Evolutionary conservation across 805 yeast genomes (phyloP), one percentile per base, ranked within the genome.

Genomic region (Yamadazyma sp.): DNA sequence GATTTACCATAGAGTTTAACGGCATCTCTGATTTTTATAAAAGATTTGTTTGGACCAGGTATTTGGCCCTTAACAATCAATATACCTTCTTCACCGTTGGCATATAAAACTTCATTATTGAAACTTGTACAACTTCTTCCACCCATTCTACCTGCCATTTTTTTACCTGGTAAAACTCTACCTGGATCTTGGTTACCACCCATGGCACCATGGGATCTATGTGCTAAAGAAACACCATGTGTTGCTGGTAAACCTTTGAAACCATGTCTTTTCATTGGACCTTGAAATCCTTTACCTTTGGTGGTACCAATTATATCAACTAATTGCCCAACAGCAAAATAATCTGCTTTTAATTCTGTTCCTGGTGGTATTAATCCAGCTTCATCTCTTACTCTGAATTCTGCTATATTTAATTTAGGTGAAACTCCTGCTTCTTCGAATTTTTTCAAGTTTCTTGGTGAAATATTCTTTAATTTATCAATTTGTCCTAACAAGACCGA

Each of bases 81-180:
- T 37, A 86, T 80, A 8, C 95, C 96, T 38, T 80, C 78, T 34
- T 75, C 88, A 30, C 82, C 87, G 56, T 86, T 89, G 8, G 82
- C 82, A 55, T 83, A 84, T 53, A 93, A 67, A 15, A 93, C 81
- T 55, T 80, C 73, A 17, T 80, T 70, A 58, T 87, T 89, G 57
- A 80, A 84, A 17, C 79, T 75, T 3, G 98, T 91, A 42, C 76
- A 75, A 48, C 69, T 70, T 36, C 75, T 71, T 43, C 77, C 81
- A 47, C 98, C 98, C 93, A 89, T 82, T 60, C 86, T 85, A 46
- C 98, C 98, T 23, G 98, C 95, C 98, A 93, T 91, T 65, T 88
- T 91, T 68, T 86, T 89, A 16, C 97, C 98, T 11, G 97, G 98
- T 43, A 88, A 69, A 35, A 88, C 85, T 69, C 98, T 84, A 53